phyloP scores from a whole-genome alignment of 768 basidiomycete genomes.

The Mycena vulgaris region DNA sequence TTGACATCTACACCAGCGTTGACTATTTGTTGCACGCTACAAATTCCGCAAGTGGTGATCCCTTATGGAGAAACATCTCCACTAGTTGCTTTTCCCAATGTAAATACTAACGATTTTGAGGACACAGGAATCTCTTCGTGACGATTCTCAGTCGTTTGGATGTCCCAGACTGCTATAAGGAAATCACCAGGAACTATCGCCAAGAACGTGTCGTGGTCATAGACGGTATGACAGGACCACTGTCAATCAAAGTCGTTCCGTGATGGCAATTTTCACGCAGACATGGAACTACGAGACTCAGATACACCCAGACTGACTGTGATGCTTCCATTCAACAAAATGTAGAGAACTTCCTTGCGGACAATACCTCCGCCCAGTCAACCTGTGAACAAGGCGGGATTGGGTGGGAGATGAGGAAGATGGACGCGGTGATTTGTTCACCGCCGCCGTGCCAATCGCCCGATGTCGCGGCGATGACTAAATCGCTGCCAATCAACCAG shows the following conservation, averaged over 20 bases:
- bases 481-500: not conserved
- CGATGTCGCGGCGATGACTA: too few species aligned
- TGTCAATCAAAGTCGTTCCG: conserved; percentile 10
- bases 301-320: too few species aligned
- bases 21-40: conserved; percentile 7
- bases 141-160: not conserved
- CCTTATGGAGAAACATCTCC: conserved; percentile 9
- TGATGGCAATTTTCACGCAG: not conserved
- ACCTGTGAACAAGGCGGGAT: not conserved
- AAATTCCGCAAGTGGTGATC: conserved; percentile 7
- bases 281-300: too few species aligned
- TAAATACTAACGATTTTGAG: conserved; percentile 6
- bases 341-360: not conserved
- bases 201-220: conserved; percentile 17
- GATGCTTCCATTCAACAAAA: too few species aligned
- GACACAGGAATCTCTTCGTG: not conserved
- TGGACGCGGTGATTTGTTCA: too few species aligned
- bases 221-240: conserved; percentile 3
- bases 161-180: not conserved
- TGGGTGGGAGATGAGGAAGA: not conserved
- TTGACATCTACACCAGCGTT: conserved; percentile 14
- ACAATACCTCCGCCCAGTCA: not conserved
- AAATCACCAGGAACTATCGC: conserved; percentile 11
- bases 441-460: too few species aligned
- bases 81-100: conserved; percentile 1